phyloP scores from a whole-genome alignment of 2,329 filamentous ascomycete species.

The Penicillium hesseltinei region DNA sequence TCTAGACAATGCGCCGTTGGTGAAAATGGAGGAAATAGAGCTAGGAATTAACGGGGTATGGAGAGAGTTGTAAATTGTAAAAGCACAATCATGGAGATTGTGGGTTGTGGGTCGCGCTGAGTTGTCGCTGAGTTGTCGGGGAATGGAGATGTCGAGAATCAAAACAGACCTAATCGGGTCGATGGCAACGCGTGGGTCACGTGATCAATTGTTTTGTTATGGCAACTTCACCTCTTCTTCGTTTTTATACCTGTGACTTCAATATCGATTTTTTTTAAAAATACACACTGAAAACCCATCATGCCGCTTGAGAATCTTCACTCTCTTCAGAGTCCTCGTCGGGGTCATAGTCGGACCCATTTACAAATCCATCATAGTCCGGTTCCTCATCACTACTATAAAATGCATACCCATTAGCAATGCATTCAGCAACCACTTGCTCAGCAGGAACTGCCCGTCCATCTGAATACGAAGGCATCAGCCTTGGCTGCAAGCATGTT shows the following conservation, averaged over 20 bases:
- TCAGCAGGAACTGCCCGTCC: slow-evolving; percentile 40
- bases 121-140: slow-evolving; percentile 12
- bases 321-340: neutral
- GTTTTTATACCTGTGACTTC: too few relatives aligned
- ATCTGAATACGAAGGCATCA: slow-evolving; percentile 35
- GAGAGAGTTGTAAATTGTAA: neutral
- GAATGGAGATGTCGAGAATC: slow-evolving; percentile 24
- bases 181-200: slow-evolving; percentile 19
- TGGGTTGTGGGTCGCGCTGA: slow-evolving; percentile 6
- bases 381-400: neutral
- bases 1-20: slow-evolving; percentile 38
- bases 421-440: slow-evolving; percentile 1
- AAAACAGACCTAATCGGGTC: slow-evolving; percentile 25
- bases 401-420: neutral
- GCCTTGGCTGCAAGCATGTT: slow-evolving; percentile 32
- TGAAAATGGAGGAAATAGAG: slow-evolving; percentile 19
- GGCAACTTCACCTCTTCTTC: neutral
- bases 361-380: neutral
- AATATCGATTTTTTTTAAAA: neutral
- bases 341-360: neutral
- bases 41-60: neutral
- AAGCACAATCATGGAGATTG: slow-evolving; percentile 6
- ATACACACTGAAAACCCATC: neutral
- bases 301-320: neutral
- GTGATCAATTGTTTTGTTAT: neutral